Conservation (phyloP, 495 filamentous ascomycete genomes). For the Neurospora sp. region DNA sequence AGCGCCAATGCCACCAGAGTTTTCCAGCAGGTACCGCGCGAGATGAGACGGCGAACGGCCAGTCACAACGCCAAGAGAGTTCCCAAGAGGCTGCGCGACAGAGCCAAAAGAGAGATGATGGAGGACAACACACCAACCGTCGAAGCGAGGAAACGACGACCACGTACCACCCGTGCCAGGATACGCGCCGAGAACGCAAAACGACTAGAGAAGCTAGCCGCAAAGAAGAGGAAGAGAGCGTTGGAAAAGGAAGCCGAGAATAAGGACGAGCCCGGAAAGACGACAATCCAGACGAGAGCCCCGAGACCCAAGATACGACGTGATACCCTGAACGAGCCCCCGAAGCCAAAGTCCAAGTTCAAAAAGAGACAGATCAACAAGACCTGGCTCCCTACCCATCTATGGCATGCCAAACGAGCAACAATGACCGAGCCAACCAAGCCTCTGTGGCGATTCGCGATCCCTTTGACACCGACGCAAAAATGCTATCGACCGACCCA, state of each 20-base stretch:
- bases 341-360: conserved; percentile 57
- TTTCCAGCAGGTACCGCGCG: conserved; percentile 81
- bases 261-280: conserved; percentile 2
- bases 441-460: conserved; percentile 79
- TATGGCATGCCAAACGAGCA: conserved; percentile 89
- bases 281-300: conserved; percentile 28
- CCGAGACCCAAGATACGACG: conserved; percentile 59
- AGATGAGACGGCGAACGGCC: conserved; percentile 74
- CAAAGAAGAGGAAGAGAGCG: conserved; percentile 45
- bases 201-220: conserved; percentile 54
- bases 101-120: conserved; percentile 71
- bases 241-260: conserved; percentile 24
- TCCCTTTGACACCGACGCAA: conserved; percentile 73
- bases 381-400: conserved; percentile 88
- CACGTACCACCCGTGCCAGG: conserved; percentile 53
- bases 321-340: conserved; percentile 56
- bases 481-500: conserved; percentile 86
- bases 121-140: conserved; percentile 89
- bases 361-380: conserved; percentile 81
- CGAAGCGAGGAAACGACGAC: conserved; percentile 58
- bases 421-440: conserved; percentile 69
- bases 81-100: conserved; percentile 61
- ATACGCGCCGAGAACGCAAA: conserved; percentile 77
- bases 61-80: conserved; percentile 91
- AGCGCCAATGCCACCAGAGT: conserved; percentile 57